Evolutionary conservation across 2,329 filamentous ascomycete genomes (phyloP).

Genomic region (Paracorniculantispora psalliotae): DNA sequence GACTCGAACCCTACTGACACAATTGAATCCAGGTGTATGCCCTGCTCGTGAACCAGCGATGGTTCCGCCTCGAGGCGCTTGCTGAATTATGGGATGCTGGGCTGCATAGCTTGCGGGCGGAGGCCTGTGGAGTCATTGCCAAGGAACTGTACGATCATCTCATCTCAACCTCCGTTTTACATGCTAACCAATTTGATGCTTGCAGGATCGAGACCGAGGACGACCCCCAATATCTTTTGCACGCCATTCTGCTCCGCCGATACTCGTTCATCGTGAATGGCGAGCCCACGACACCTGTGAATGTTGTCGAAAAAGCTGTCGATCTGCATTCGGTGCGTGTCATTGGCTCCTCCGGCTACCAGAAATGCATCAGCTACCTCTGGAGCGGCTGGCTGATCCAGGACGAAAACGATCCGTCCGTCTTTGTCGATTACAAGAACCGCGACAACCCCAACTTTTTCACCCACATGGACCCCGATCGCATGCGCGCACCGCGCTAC

Average conservation of each 20-base stretch:
- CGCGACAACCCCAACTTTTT: conserved; percentile 75
- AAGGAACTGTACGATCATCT: conserved; percentile 58
- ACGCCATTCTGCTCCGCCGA: conserved; percentile 76
- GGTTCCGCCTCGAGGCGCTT: conserved; percentile 74
- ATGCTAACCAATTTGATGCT: conserved; percentile 1
- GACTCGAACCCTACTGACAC: neutral
- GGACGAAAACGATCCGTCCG: conserved; percentile 83
- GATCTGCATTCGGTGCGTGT: conserved; percentile 85
- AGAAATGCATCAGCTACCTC: conserved; percentile 88
- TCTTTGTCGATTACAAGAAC: conserved; percentile 81
- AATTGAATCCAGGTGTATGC: conserved; percentile 54
- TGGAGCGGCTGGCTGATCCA: conserved; percentile 98
- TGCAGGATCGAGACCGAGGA: conserved; percentile 81
- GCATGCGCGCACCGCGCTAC: conserved; percentile 87
- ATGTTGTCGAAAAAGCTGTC: conserved; percentile 89
- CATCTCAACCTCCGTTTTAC: neutral
- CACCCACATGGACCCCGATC: conserved; percentile 84
- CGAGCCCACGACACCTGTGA: conserved; percentile 67
- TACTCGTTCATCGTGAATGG: conserved; percentile 77
- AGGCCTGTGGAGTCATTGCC: conserved; percentile 86
- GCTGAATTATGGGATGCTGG: conserved; percentile 90
- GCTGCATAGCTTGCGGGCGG: conserved; percentile 71
- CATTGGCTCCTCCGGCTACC: conserved; percentile 89
- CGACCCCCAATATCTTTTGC: conserved; percentile 70
- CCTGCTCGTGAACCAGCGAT: conserved; percentile 64